These are phyloP conservation scores for Plenodomus biglobosus DNA, from an alignment of 2,329 filamentous ascomycete genomes.

Conservation along the genomic window DNA sequence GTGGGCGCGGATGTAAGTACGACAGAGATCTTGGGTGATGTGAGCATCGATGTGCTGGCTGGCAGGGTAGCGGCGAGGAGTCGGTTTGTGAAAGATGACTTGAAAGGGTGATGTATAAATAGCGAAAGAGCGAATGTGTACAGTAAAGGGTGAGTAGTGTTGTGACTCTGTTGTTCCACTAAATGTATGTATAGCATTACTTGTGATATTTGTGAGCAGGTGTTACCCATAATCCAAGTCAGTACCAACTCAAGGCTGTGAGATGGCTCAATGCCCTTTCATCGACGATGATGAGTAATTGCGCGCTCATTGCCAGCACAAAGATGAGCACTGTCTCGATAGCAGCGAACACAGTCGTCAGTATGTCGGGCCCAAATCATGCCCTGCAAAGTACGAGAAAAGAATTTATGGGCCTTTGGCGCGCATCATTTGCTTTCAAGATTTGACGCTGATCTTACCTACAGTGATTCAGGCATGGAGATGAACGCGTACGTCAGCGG, in stretches of 20 bases:
- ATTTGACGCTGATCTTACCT: constrained; percentile 5
- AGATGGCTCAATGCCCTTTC: not conserved
- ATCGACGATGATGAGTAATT: not conserved
- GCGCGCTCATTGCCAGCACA: not conserved
- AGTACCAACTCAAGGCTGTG: not conserved
- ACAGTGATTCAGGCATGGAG: constrained; percentile 1
- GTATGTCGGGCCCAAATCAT: not conserved
- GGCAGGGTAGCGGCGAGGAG: constrained; percentile 12
- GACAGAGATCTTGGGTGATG: constrained; percentile 14
- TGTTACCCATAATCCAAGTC: not conserved
- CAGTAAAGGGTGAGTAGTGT: not conserved
- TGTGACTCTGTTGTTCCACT: not conserved
- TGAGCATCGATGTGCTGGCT: constrained; percentile 11
- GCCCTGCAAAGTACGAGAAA: not conserved
- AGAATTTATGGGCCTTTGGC: not conserved
- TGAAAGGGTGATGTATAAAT: constrained; percentile 1
- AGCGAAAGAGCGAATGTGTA: not conserved
- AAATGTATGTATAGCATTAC: not conserved
- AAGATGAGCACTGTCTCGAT: not conserved
- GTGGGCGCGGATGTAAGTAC: constrained; percentile 13
- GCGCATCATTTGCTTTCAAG: not conserved
- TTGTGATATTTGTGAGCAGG: not conserved
- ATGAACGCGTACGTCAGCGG: constrained; percentile 14
- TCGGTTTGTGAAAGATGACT: constrained; percentile 10
- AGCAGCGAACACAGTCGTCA: not conserved